phyloP scores from a whole-genome alignment of 805 yeast species.

The Candida sonorensis region DNA sequence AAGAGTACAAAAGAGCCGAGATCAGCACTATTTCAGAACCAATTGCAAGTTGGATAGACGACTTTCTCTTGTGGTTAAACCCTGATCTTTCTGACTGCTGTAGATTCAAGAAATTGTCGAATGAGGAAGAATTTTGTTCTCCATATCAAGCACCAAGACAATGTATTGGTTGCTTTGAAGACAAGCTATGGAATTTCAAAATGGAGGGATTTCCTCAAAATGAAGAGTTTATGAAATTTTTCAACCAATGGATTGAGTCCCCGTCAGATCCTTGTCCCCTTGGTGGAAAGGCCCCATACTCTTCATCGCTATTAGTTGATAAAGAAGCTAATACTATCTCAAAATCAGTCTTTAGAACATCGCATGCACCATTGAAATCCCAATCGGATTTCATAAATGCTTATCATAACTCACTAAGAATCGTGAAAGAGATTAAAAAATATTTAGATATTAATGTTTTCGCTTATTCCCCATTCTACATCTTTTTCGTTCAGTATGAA shows the following conservation, averaged over 20 bases:
- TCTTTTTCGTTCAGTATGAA: conserved; percentile 84
- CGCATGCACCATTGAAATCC: conserved; percentile 73
- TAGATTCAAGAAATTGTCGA: conserved; percentile 47
- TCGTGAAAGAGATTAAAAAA: conserved; percentile 49
- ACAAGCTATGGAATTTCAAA: conserved; percentile 57
- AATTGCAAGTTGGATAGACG: conserved; percentile 89
- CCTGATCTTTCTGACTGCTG: conserved; percentile 88
- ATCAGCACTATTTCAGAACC: conserved; percentile 72
- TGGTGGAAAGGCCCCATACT: conserved; percentile 93
- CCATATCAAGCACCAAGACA: conserved; percentile 61
- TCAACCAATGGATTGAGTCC: conserved; percentile 74
- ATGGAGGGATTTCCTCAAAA: conserved; percentile 84
- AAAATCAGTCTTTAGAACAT: conserved; percentile 69
- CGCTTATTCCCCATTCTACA: conserved; percentile 91
- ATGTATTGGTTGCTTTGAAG: conserved; percentile 67
- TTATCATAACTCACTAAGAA: conserved; percentile 61
- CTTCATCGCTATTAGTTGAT: conserved; percentile 45
- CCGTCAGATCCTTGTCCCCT: conserved; percentile 88
- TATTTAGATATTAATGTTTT: conserved; percentile 45
- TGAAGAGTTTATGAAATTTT: conserved; percentile 58
- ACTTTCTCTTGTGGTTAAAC: conserved; percentile 77
- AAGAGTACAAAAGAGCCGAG: conserved; percentile 66
- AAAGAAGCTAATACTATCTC: conserved; percentile 32
- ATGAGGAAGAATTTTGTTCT: conserved; percentile 51
- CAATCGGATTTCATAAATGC: conserved; percentile 82